These are phyloP conservation scores for Aspergillus sclerotiicarbonarius DNA, from an alignment of 495 filamentous ascomycete genomes.

Conservation along the genomic window DNA sequence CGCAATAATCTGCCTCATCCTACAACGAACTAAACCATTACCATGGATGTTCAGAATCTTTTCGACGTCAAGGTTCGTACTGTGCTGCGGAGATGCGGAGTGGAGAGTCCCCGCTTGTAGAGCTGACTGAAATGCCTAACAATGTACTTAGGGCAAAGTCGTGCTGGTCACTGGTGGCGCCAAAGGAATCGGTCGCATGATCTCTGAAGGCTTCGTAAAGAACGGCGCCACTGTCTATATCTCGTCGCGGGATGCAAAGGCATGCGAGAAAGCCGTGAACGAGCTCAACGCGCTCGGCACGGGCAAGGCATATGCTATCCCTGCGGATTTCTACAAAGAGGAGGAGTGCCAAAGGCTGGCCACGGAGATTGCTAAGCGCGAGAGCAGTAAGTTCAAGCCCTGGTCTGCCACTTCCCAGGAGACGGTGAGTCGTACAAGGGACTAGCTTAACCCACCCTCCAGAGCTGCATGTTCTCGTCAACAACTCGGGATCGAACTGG, in stretches of 20 bases:
- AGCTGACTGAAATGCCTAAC: conserved; percentile 10
- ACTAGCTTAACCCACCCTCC: not conserved
- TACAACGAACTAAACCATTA: too few species aligned
- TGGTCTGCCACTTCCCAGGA: not conserved
- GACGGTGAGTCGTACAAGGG: not conserved
- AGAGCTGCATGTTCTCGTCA: conserved; percentile 74
- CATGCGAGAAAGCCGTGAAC: conserved; percentile 55
- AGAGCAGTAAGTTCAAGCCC: conserved; percentile 49
- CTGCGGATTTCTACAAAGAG: conserved; percentile 72
- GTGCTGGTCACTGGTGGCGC: conserved; percentile 72
- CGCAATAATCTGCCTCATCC: too few species aligned
- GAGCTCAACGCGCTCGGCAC: conserved; percentile 63
- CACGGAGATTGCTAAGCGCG: conserved; percentile 59
- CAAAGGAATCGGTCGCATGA: conserved; percentile 76
- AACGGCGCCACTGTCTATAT: conserved; percentile 87
- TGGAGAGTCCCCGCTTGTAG: not conserved
- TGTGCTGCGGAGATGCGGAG: not conserved
- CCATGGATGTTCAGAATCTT: conserved; percentile 55
- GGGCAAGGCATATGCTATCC: conserved; percentile 61
- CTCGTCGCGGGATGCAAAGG: conserved; percentile 65
- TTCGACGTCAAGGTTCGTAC: conserved; percentile 57
- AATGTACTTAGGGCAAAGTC: conserved; percentile 59
- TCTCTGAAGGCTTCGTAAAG: conserved; percentile 70
- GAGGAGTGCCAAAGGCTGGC: conserved; percentile 65
- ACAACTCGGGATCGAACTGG: conserved; percentile 77